Evolutionary conservation across 2,329 filamentous ascomycete genomes (phyloP).

Genomic region (Aotearoamyces nothofagi): DNA sequence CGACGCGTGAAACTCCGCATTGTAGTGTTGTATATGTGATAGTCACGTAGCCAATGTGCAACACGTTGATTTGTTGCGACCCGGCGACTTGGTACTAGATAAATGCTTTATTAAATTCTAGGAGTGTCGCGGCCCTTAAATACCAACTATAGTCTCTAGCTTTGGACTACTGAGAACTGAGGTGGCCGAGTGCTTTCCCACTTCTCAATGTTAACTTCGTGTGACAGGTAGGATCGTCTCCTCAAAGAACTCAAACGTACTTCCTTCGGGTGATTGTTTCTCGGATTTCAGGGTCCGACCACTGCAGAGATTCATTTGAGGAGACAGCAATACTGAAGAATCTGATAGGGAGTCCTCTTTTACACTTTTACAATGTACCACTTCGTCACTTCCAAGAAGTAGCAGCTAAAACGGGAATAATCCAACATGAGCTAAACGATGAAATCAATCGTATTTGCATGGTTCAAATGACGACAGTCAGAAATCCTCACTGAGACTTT

Average conservation of each 20-base stretch:
- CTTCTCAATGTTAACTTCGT: too few relatives aligned
- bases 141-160: too few relatives aligned
- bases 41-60: too few relatives aligned
- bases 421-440: constrained; percentile 14
- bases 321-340: constrained; percentile 4
- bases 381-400: constrained; percentile 9
- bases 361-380: constrained; percentile 1
- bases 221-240: constrained; percentile 7
- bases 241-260: constrained; percentile 16
- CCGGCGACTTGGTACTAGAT: too few relatives aligned
- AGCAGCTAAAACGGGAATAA: constrained; percentile 14
- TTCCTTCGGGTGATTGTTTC: constrained; percentile 12
- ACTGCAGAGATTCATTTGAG: constrained; percentile 4
- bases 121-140: too few relatives aligned
- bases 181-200: too few relatives aligned
- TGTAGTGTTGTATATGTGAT: too few relatives aligned
- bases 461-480: constrained; percentile 6
- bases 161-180: too few relatives aligned
- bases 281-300: constrained; percentile 9
- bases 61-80: too few relatives aligned
- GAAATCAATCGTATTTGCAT: constrained; percentile 6
- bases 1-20: too few relatives aligned
- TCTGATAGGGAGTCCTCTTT: constrained; percentile 2
- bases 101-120: too few relatives aligned
- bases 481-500: constrained; percentile 9